Evolutionary conservation across 2,329 filamentous ascomycete genomes (phyloP), one percentile per base, ranked within the genome.

Genomic region (Trichoderma sp.): DNA sequence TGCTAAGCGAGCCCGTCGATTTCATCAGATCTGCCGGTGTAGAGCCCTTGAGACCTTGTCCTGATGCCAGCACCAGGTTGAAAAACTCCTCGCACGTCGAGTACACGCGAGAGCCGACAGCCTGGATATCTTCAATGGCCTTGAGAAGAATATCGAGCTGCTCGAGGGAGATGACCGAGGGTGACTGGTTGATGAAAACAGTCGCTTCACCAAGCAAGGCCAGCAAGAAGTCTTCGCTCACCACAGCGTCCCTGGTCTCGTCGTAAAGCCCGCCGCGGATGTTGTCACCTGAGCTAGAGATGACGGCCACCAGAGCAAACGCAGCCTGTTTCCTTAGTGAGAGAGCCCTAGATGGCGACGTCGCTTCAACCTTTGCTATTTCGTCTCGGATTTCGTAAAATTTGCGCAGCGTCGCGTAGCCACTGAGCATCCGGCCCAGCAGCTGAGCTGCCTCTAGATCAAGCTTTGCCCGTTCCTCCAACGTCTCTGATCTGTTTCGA

Each of bases 261-360:
- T 98, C 94, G 76, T 93, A 97, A 2, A 97, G 83, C 1, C 94
- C 94, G 66, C 94, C 94, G 67, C 92, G 91, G 73, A 98, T 97
- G 76, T 92, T 94, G 77, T 97, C 93, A 67, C 92, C 91, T 2
- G 94, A 90, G 75, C 92, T 95, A 64, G 90, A 87, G 72, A 97
- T 91, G 68, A 97, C 90, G n/a, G 92, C 90, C 52, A 92, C 84
- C 59, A 98, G 83, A 1, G 92, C 90, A 52, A 87, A 84, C 0
- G 90, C 92, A 5, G 94, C 85, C 71, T 90, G 87, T 65, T 88
- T 87, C 71, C 89, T 91, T 22, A 90, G 83, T 13, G 86, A 83
- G 25, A 89, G 80, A 0, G 89, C 84, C 68, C 81, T 80, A 27
- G 76, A 69, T 4, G 74, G 61, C 1, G 77, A 74, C 45, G 75